These are phyloP conservation scores for Stemphylium beticola DNA, from an alignment of 2,329 filamentous ascomycete genomes.

Conservation along the genomic window DNA sequence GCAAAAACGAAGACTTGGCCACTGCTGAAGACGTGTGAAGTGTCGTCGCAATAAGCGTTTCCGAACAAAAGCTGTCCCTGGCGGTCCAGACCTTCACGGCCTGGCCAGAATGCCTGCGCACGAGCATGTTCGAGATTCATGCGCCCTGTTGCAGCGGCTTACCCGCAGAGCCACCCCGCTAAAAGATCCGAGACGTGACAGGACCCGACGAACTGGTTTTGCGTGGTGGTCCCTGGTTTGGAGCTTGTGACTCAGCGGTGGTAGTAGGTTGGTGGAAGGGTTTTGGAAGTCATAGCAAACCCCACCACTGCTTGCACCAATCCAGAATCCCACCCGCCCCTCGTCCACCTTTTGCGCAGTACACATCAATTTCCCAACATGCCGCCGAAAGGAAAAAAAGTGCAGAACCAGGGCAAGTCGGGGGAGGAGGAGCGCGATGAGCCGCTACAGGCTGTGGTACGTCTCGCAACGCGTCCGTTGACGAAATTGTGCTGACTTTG, in stretches of 20 bases:
- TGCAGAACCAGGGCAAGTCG: slow-evolving; percentile 47
- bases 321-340: slow-evolving; percentile 17
- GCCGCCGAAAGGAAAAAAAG: slow-evolving; percentile 58
- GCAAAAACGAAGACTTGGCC: not conserved
- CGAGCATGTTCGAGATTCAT: slow-evolving; percentile 24
- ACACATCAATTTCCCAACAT: slow-evolving; percentile 36
- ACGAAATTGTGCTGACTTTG: slow-evolving; percentile 21
- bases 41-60: slow-evolving; percentile 48
- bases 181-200: slow-evolving; percentile 30
- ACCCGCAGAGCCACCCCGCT: slow-evolving; percentile 34
- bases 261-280: slow-evolving; percentile 18
- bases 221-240: slow-evolving; percentile 16
- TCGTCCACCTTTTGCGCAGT: slow-evolving; percentile 7
- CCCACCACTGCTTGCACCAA: slow-evolving; percentile 17
- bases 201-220: slow-evolving; percentile 23
- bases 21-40: not conserved
- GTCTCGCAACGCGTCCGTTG: slow-evolving; percentile 33
- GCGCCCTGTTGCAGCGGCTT: slow-evolving; percentile 24
- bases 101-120: slow-evolving; percentile 23
- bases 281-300: slow-evolving; percentile 11
- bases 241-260: slow-evolving; percentile 24
- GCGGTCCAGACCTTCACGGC: slow-evolving; percentile 38
- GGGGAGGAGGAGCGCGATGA: slow-evolving; percentile 66
- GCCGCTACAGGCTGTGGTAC: slow-evolving; percentile 67
- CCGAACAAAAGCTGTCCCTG: slow-evolving; percentile 23